These are phyloP conservation scores for Allium cepa DNA, from an alignment of 106 monocot species.

Conservation along the genomic window DNA sequence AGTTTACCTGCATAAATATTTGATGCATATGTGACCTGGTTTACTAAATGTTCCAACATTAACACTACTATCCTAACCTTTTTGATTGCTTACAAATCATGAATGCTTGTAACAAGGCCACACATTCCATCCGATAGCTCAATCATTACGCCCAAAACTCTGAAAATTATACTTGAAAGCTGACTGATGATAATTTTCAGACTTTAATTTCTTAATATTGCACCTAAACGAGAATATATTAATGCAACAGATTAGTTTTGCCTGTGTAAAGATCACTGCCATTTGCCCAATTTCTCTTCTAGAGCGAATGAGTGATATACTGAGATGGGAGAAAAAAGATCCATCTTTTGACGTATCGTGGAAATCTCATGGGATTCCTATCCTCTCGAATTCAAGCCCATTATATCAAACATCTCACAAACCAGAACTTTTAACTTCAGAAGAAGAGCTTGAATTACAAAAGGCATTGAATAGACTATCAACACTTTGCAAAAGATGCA, in stretches of 20 bases:
- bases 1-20: too few relatives aligned
- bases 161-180: too few relatives aligned
- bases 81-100: too few relatives aligned
- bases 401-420: conserved; percentile 50
- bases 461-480: conserved; percentile 40
- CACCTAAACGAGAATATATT: not conserved
- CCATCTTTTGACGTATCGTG: conserved; percentile 49
- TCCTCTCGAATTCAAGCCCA: conserved; percentile 50
- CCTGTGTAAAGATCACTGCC: conserved; percentile 89
- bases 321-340: conserved; percentile 64
- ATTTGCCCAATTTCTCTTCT: conserved; percentile 78
- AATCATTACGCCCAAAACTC: too few relatives aligned
- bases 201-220: too few relatives aligned
- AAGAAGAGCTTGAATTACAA: conserved; percentile 49
- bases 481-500: conserved; percentile 43
- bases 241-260: conserved; percentile 54
- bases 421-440: conserved; percentile 37
- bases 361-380: conserved; percentile 48
- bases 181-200: too few relatives aligned
- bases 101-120: too few relatives aligned
- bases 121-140: too few relatives aligned
- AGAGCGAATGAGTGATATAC: conserved; percentile 58
- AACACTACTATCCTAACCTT: too few relatives aligned
- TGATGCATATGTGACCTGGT: too few relatives aligned
- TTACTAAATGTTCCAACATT: too few relatives aligned